Evolutionary conservation across 257 asterid genomes (phyloP).

Genomic region (Henckelia pumila): DNA sequence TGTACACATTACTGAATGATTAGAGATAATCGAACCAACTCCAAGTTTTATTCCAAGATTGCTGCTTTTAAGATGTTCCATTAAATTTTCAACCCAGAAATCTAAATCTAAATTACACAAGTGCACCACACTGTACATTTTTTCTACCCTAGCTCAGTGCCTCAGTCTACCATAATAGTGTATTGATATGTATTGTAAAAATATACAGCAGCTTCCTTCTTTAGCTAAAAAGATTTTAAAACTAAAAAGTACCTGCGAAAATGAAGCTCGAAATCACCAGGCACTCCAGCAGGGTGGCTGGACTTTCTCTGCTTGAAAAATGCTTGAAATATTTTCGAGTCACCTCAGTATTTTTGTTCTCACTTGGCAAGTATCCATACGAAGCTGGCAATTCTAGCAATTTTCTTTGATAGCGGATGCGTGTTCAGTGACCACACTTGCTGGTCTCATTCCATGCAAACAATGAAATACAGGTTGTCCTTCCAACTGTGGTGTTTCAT

Average conservation of each 20-base stretch:
- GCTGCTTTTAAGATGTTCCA: background rate
- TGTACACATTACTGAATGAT: background rate
- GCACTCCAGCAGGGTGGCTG: background rate
- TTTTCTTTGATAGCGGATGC: conserved; percentile 8
- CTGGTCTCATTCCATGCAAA: background rate
- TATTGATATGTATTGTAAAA: too few species aligned
- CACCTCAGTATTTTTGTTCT: background rate
- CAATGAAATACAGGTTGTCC: conserved; percentile 13
- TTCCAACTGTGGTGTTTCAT: conserved; percentile 1
- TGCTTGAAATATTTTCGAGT: background rate
- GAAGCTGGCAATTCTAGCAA: conserved; percentile 8
- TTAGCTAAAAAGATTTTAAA: background rate
- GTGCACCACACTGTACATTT: background rate
- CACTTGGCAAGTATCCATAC: conserved; percentile 4
- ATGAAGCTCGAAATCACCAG: conserved; percentile 3
- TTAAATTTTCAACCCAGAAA: background rate
- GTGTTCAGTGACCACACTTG: conserved; percentile 3
- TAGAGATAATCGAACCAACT: background rate
- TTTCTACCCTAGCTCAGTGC: background rate
- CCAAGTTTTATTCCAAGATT: background rate
- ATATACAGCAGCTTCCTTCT: background rate
- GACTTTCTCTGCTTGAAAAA: conserved; percentile 9
- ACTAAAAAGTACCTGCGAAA: background rate
- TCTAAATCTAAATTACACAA: background rate
- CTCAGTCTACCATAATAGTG: background rate